These are phyloP conservation scores for Suillus ampliporus DNA, from an alignment of 768 basidiomycete species.

Conservation along the genomic window DNA sequence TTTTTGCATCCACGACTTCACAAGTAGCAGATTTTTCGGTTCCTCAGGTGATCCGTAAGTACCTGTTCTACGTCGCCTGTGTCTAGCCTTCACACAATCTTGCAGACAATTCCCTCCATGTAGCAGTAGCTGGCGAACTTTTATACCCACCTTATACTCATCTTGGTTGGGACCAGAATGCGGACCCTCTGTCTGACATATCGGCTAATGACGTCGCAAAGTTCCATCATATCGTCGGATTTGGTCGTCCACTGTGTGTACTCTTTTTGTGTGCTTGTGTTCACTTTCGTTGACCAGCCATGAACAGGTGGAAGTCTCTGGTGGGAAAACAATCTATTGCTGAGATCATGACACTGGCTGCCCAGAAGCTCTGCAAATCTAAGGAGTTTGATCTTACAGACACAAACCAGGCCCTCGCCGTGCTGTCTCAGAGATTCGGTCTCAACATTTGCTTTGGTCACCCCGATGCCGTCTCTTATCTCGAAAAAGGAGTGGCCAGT, in stretches of 20 bases:
- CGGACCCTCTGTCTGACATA: constrained; percentile 1
- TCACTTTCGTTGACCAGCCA: background rate
- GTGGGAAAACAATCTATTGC: background rate
- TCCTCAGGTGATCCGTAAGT: constrained; percentile 2
- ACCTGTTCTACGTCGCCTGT: background rate
- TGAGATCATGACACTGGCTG: background rate
- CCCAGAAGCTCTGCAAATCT: background rate
- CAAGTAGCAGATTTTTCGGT: constrained; percentile 5
- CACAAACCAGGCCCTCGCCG: constrained; percentile 7
- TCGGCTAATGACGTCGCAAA: constrained; percentile 8
- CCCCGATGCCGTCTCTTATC: background rate
- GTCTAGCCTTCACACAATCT: background rate
- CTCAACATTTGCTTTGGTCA: constrained; percentile 8
- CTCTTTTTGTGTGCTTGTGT: background rate
- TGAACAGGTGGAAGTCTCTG: constrained; percentile 2
- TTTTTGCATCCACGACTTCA: constrained; percentile 9
- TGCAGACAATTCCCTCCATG: constrained; percentile 5
- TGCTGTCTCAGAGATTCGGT: constrained; percentile 18
- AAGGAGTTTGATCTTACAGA: background rate
- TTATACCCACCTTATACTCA: constrained; percentile 7
- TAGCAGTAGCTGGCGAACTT: background rate
- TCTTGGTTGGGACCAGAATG: constrained; percentile 18
- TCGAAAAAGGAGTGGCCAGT: constrained; percentile 18
- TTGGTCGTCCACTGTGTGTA: constrained; percentile 6
- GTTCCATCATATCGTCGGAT: constrained; percentile 3